Conservation (phyloP, 768 basidiomycete species). For the Lactifluus volemus region DNA sequence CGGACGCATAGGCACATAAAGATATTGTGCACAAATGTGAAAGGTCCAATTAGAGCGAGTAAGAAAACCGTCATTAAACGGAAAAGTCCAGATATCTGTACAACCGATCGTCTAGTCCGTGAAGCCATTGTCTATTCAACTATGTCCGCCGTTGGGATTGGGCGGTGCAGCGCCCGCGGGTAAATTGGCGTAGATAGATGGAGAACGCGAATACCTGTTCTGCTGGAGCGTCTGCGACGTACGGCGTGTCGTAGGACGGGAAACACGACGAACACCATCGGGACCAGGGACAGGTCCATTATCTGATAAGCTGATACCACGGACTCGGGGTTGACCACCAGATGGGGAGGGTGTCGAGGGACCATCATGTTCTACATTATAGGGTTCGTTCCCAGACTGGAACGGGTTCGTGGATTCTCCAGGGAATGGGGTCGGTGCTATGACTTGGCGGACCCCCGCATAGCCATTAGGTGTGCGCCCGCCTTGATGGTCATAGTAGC, state of each 20-base stretch:
- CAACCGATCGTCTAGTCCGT: conserved; percentile 12
- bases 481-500: conserved; percentile 13
- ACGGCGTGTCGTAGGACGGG: conserved; percentile 49
- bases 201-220: conserved; percentile 64
- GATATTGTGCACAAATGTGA: background rate
- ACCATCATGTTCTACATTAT: conserved; percentile 1
- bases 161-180: conserved; percentile 69
- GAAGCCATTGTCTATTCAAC: background rate
- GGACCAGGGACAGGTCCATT: conserved; percentile 74
- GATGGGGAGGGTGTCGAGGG: background rate
- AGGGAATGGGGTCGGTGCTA: conserved; percentile 1
- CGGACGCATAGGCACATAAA: conserved; percentile 1
- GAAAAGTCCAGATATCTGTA: conserved; percentile 7
- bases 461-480: background rate
- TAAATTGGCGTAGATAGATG: conserved; percentile 35
- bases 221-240: conserved; percentile 47
- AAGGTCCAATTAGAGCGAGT: conserved; percentile 2
- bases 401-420: background rate
- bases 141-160: conserved; percentile 14
- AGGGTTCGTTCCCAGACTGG: conserved; percentile 2
- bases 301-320: conserved; percentile 76
- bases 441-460: background rate
- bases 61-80: conserved; percentile 13
- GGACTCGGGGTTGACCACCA: conserved; percentile 21
- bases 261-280: conserved; percentile 72